Percentiles rank a stretch among this genome's conserved stretches.
phyloP scores from a whole-genome alignment of 1,284 basidiomycete species.

The Apiotrichum akiyoshidainum region DNA sequence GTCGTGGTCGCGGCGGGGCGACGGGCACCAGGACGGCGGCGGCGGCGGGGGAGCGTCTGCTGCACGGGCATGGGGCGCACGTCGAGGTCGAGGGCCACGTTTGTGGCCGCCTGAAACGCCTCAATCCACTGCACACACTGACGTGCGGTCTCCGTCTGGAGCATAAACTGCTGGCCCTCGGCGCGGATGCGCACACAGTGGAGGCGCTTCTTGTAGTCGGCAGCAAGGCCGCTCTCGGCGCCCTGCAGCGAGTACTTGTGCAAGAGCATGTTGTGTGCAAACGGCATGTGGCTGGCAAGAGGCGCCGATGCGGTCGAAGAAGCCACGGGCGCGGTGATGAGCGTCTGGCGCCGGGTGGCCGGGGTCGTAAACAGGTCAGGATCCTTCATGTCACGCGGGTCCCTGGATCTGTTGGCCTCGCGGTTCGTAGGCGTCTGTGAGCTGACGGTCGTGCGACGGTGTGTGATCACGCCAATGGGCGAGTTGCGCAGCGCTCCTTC shows the following conservation, averaged over 20 bases:
- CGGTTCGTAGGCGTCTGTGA: conserved; percentile 6
- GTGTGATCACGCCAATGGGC: conserved; percentile 7
- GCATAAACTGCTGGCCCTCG: conserved; percentile 93
- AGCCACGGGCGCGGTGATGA: conserved; percentile 11
- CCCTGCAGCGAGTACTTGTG: conserved; percentile 78
- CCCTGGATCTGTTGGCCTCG: not conserved
- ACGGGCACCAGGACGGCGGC: conserved; percentile 42
- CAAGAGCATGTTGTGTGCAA: conserved; percentile 50
- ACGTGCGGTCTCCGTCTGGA: conserved; percentile 82
- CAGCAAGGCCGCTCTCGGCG: conserved; percentile 88
- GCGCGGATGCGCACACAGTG: conserved; percentile 91
- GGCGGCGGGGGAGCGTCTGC: conserved; percentile 54
- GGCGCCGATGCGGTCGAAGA: conserved; percentile 19
- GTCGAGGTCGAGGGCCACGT: conserved; percentile 87
- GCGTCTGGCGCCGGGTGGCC: conserved; percentile 5
- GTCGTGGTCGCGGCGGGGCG: conserved; percentile 14
- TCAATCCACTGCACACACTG: conserved; percentile 95
- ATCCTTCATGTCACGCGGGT: conserved; percentile 33
- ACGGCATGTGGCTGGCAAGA: conserved; percentile 44
- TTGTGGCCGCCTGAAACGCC: conserved; percentile 89
- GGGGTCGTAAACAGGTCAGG: conserved; percentile 34
- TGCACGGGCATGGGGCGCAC: conserved; percentile 82
- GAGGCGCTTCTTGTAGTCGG: conserved; percentile 89
- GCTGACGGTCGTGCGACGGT: conserved; percentile 10
- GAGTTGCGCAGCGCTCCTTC: conserved; percentile 7